Evolutionary conservation across 345 rosid genomes (phyloP).

Genomic region (Citrus reticulata): DNA sequence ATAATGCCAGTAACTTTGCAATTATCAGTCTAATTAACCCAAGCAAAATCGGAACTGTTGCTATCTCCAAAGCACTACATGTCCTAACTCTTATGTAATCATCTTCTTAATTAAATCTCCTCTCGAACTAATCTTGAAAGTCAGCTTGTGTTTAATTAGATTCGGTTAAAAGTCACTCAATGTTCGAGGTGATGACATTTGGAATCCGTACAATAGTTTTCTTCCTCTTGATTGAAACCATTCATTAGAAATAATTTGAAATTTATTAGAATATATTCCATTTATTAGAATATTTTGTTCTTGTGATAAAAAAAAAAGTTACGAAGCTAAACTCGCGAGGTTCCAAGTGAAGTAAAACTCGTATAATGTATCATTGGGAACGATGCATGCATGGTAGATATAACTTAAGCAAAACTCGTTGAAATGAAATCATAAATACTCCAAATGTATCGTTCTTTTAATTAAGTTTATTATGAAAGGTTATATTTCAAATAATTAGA

Average conservation of each 20-base stretch:
- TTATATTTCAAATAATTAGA: too few species aligned
- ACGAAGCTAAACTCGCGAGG: too few species aligned
- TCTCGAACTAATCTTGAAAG: background rate
- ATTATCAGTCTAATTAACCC: background rate
- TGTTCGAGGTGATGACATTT: background rate
- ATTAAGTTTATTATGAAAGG: background rate
- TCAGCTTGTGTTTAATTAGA: background rate
- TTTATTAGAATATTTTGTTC: too few species aligned
- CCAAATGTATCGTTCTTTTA: background rate
- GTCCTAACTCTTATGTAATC: background rate
- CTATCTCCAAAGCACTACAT: background rate
- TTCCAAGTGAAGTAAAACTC: too few species aligned
- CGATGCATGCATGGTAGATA: too few species aligned
- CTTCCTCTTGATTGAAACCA: background rate
- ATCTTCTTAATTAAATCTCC: background rate
- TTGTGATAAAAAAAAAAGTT: too few species aligned
- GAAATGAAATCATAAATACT: background rate
- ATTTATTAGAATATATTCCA: too few species aligned
- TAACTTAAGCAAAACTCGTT: background rate
- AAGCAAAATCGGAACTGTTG: background rate
- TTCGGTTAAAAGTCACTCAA: background rate
- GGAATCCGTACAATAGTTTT: background rate
- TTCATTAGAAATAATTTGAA: too few species aligned
- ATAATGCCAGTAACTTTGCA: background rate
- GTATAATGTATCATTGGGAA: too few species aligned